Evolutionary conservation across 108 stramenopile species (phyloP), one percentile per base, ranked within the genome.

Genomic region (Skeletonema potamos): DNA sequence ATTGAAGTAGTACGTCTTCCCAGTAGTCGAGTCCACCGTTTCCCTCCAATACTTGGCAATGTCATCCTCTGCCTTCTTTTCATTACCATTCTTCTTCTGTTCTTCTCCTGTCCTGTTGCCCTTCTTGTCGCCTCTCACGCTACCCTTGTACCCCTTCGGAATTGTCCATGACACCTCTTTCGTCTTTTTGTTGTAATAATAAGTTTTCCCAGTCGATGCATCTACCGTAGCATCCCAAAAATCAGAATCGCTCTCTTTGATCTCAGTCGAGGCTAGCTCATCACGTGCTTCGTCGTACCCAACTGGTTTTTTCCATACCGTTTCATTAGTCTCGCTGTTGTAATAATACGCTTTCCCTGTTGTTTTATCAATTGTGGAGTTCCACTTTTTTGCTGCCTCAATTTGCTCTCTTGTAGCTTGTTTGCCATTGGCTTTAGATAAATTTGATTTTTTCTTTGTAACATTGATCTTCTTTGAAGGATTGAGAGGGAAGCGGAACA

Each of bases 1-100:
- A 64, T 92, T 85, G 64, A 86, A 92, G 73, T 87, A 92, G 66
- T 92, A 92, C 0, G 75, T 80, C 24, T 78, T 70, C 22, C 84
- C 82, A 26, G 85, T 77, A 13, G 59, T 83, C 27, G 44, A 12
- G 51, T 79, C 76, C 41, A 69, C 60, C 13, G 77, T 72, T 33
- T 43, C 68, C 44, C 65, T 67, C 77, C 78, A 79, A 64, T 71
- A 54, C 54, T 65, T 79, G 66, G 55, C 78, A 26, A 80, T 59
- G 56, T 46, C 58, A 39, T 26, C 22, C 18, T 64, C 56, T 68
- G 64, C 70, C 41, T 76, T 68, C 51, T 29, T 70, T 20, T 54
- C 61, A 20, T 9, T 55, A 27, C 34, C 54, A n/a, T 58, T 54
- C 7, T 22, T 57, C 29, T 44, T 37, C n/a, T n/a, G n/a, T 29